phyloP scores from a whole-genome alignment of 2,329 filamentous ascomycete species.

The Trichophyton rubrum region DNA sequence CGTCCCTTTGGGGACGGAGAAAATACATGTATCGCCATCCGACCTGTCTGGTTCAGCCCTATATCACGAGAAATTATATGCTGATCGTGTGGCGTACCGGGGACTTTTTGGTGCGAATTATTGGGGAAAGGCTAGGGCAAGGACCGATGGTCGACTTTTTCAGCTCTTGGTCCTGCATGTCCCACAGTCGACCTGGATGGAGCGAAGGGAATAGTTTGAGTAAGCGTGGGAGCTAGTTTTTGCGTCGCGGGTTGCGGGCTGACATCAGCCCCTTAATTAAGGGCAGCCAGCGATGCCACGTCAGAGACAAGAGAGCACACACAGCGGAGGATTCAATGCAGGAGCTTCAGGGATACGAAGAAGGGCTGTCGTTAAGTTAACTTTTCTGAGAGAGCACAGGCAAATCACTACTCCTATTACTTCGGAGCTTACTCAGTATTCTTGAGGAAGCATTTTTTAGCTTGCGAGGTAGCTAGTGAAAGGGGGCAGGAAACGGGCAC shows the following conservation, averaged over 20 bases:
- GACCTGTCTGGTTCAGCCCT: background rate
- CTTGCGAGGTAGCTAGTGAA: background rate
- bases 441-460: background rate
- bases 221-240: background rate
- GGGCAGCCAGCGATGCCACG: background rate
- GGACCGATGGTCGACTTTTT: background rate
- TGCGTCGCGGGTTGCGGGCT: background rate
- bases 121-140: background rate
- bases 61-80: conserved; percentile 3
- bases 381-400: no score
- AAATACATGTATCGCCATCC: background rate
- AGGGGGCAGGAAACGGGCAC: no score
- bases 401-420: no score
- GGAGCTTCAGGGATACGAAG: conserved; percentile 1
- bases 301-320: conserved; percentile 1
- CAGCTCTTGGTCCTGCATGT: background rate
- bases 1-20: background rate
- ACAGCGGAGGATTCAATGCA: conserved; percentile 1
- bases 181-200: background rate
- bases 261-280: conserved; percentile 2
- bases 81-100: background rate
- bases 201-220: background rate
- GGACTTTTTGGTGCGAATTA: background rate
- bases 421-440: no score
- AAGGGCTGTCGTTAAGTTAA: no score